Base-by-base conservation (phyloP, 2,329 filamentous ascomycete species). In the Metarhizium humberi region DNA sequence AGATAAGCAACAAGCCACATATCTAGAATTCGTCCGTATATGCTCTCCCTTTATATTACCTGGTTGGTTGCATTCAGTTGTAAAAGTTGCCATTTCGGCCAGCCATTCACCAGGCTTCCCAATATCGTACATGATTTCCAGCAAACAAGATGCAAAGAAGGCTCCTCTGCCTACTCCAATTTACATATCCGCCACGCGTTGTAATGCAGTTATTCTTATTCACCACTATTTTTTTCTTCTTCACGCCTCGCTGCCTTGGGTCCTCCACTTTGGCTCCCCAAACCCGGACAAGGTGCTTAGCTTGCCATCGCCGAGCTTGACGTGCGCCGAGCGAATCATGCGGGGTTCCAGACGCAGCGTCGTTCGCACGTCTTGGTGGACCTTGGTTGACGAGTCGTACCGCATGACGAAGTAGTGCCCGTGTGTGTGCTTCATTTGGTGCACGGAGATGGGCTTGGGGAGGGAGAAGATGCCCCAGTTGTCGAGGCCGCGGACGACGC, bases 391-490 rank as follows among this genome's bases (percentile, higher is more conserved):
- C 55, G 87, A 76, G 71, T 99, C 94, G 78, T 96, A 99, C 64
- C 94, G 89, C 88, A 99, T 89, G 67, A 95, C 88, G 73, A 99
- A 99, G 80, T 99, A 95, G 77, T 97, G 92, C 55, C 94, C 94
- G 63, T 85, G 81, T 61, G 82, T 82, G 79, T 97, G 87, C 62
- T 84, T 85, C 63, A 87, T 84, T 74, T 96, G 91, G 72, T 95
- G 86, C 68, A 87, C 86, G 59, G 85, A 86, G 57, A 86, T 79
- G 59, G 90, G 84, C 62, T 85, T 87, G 50, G 94, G 92, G 18
- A 99, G 86, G 50, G 86, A 79, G 75, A 94, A 96, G 63, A 88
- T 81, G 68, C 94, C 94, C 94, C 94, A 99, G 79, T 99, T 99
- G 63, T 86, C 86, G 68, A 95, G 80, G 69, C 91, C 91, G 64